Conservation (phyloP, 495 filamentous ascomycete species). For the Rhizodiscina lignyota region DNA sequence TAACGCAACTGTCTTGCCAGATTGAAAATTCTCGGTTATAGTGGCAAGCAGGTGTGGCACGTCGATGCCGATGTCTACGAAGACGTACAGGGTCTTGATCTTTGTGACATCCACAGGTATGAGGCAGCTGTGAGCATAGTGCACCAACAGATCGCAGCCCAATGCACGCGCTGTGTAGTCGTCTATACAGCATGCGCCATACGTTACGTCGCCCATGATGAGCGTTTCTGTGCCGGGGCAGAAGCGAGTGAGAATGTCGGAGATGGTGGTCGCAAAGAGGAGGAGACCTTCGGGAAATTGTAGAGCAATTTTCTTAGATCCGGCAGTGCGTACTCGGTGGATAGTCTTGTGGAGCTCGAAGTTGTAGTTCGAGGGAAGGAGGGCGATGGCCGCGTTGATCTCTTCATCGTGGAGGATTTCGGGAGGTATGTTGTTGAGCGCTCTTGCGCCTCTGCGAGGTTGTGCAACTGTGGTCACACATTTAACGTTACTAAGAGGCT, state of each 20-base stretch:
- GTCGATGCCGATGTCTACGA: constrained; percentile 95
- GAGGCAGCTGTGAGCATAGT: constrained; percentile 93
- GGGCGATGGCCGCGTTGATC: constrained; percentile 74
- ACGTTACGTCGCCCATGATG: constrained; percentile 99
- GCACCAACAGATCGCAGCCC: constrained; percentile 86
- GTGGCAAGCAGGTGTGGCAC: constrained; percentile 69
- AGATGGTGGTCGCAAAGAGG: constrained; percentile 93
- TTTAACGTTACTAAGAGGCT: too few species aligned
- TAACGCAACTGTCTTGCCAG: constrained; percentile 74
- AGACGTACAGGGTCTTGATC: constrained; percentile 93
- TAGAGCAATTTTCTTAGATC: constrained; percentile 65
- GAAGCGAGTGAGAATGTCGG: constrained; percentile 90
- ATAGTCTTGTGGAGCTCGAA: constrained; percentile 99
- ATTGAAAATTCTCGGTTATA: constrained; percentile 70
- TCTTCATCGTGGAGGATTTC: constrained; percentile 74
- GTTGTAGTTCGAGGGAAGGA: constrained; percentile 86
- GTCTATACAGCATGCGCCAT: constrained; percentile 97
- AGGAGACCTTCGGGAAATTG: constrained; percentile 95
- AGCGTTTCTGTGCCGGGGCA: constrained; percentile 80
- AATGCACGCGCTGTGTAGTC: constrained; percentile 93
- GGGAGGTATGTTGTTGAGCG: constrained; percentile 75
- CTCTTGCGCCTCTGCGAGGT: constrained; percentile 50
- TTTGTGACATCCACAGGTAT: constrained; percentile 91
- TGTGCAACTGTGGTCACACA: constrained; percentile 18
- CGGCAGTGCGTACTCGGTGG: constrained; percentile 68